phyloP scores from a whole-genome alignment of 352 stramenopile species.

The Globisporangium sylvaticum region DNA sequence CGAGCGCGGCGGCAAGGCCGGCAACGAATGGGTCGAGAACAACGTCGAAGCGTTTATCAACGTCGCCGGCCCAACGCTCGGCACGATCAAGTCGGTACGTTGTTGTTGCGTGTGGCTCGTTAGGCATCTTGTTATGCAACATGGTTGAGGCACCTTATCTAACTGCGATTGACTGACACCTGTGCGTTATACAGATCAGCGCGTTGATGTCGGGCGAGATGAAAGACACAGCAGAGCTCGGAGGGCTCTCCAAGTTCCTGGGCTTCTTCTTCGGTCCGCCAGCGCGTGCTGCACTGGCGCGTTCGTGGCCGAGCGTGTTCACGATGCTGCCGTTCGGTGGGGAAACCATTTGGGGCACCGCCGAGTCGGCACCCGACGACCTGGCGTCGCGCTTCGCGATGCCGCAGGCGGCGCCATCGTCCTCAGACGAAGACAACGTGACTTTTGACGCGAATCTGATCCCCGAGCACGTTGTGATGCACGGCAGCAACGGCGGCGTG shows the following conservation, averaged over 20 bases:
- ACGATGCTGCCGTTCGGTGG: conserved; percentile 92
- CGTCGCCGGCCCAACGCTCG: conserved; percentile 92
- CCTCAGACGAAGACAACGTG: conserved; percentile 19
- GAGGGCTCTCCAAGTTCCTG: conserved; percentile 83
- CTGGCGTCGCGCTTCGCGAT: conserved; percentile 51
- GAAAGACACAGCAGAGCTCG: conserved; percentile 91
- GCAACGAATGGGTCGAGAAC: conserved; percentile 90
- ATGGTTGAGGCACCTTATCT: neutral
- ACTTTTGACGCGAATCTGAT: conserved; percentile 31
- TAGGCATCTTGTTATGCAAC: neutral
- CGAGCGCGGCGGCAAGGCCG: conserved; percentile 75
- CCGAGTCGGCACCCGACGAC: conserved; percentile 56
- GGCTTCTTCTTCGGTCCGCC: conserved; percentile 71
- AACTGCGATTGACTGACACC: neutral
- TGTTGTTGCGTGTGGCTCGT: neutral
- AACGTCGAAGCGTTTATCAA: conserved; percentile 91
- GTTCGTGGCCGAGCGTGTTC: conserved; percentile 83
- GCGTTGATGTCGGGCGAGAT: conserved; percentile 94
- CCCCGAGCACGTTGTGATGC: conserved; percentile 35
- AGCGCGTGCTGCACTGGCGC: conserved; percentile 48
- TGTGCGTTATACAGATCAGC: conserved; percentile 40
- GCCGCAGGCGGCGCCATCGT: conserved; percentile 20
- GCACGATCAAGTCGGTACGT: conserved; percentile 81
- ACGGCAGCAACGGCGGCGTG: conserved; percentile 46
- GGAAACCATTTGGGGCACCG: conserved; percentile 83